These are phyloP conservation scores for Lactarius deliciosus DNA, from an alignment of 768 basidiomycete species.

Conservation along the genomic window DNA sequence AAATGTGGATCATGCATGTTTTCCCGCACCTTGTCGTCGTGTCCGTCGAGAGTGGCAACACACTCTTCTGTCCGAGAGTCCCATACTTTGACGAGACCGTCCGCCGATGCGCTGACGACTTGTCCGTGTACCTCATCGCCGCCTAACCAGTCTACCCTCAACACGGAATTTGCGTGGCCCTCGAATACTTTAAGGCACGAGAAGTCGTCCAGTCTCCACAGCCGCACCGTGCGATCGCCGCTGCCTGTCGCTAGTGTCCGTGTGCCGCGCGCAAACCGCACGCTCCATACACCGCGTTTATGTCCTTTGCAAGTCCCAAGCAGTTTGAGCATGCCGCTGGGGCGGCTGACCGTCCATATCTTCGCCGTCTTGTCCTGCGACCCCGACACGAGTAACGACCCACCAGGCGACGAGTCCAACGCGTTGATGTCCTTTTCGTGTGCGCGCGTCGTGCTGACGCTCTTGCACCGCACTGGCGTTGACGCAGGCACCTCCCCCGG, in stretches of 20 bases:
- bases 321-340: slow-evolving; percentile 68
- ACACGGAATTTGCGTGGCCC: slow-evolving; percentile 95
- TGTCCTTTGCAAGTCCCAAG: slow-evolving; percentile 93
- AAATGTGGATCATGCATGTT: not conserved
- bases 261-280: slow-evolving; percentile 82
- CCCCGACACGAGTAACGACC: slow-evolving; percentile 84
- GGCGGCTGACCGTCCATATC: slow-evolving; percentile 68
- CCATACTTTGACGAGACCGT: slow-evolving; percentile 97
- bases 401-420: slow-evolving; percentile 89
- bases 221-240: slow-evolving; percentile 89
- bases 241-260: slow-evolving; percentile 89
- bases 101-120: slow-evolving; percentile 86
- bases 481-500: slow-evolving; percentile 36
- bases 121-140: slow-evolving; percentile 53
- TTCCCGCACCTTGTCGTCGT: slow-evolving; percentile 85
- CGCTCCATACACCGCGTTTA: slow-evolving; percentile 94
- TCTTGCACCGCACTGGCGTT: slow-evolving; percentile 56
- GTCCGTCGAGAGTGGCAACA: slow-evolving; percentile 87
- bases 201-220: slow-evolving; percentile 95
- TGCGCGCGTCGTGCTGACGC: slow-evolving; percentile 82
- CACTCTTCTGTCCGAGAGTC: slow-evolving; percentile 88
- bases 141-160: slow-evolving; percentile 89
- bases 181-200: slow-evolving; percentile 96
- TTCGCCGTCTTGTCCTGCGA: slow-evolving; percentile 97
- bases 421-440: slow-evolving; percentile 99